Conservation (phyloP, 2,329 filamentous ascomycete genomes). For the Fusarium musae region DNA sequence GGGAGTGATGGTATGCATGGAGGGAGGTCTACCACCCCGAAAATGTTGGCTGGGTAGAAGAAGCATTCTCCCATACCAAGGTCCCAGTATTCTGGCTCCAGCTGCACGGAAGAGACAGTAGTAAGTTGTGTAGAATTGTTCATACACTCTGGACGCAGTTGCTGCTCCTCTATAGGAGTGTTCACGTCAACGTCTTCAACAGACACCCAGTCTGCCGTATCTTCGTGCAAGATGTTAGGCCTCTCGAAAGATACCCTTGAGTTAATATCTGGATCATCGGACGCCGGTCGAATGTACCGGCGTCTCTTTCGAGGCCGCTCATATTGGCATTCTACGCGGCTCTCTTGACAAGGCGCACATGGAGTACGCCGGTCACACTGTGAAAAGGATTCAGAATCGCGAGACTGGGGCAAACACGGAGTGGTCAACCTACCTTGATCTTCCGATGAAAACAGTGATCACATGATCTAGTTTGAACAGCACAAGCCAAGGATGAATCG, state of each 20-base stretch:
- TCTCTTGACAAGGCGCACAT: neutral
- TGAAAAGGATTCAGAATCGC: neutral
- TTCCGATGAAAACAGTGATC: neutral
- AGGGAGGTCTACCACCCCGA: neutral
- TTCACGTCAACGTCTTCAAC: neutral
- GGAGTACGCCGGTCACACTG: neutral
- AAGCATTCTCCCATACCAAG: neutral
- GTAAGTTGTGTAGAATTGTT: neutral
- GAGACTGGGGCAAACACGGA: neutral
- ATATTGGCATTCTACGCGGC: neutral
- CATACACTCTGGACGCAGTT: fast-evolving
- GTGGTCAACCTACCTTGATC: neutral
- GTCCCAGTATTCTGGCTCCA: neutral
- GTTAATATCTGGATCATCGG: neutral
- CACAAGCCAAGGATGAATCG: neutral
- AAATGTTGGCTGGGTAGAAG: neutral
- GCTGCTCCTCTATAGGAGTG: too few relatives aligned
- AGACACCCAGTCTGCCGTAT: neutral
- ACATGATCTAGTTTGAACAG: neutral
- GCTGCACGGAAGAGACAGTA: too few relatives aligned
- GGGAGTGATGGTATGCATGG: fast-evolving
- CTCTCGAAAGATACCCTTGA: neutral
- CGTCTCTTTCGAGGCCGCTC: neutral
- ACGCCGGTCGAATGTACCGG: neutral
- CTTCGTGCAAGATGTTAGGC: fast-evolving